These are phyloP conservation scores for Nannochloris sp. DNA, from an alignment of 139 green algal species.

Conservation along the genomic window DNA sequence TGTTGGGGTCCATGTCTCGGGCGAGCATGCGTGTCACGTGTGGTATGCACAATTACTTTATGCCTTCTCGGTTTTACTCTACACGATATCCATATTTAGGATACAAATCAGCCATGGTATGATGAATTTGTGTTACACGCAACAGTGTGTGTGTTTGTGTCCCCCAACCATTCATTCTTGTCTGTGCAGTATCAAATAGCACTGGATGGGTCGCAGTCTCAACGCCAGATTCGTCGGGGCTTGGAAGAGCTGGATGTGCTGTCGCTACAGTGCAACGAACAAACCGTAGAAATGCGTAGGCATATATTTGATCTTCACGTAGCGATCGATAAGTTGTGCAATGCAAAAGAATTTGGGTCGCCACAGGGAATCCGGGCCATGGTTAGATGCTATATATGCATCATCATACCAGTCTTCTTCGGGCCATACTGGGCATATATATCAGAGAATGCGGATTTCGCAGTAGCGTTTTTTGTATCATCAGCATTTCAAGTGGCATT, in stretches of 20 bases:
- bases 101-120: conserved; percentile 33
- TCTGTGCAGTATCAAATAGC: conserved; percentile 19
- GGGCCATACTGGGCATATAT: conserved; percentile 45
- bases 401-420: conserved; percentile 51
- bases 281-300: conserved; percentile 6
- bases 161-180: neutral
- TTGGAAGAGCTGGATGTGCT: conserved; percentile 7
- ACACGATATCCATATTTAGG: conserved; percentile 36
- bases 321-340: conserved; percentile 33
- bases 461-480: conserved; percentile 35
- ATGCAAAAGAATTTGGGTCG: conserved; percentile 49
- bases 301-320: conserved; percentile 16
- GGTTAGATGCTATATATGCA: conserved; percentile 32
- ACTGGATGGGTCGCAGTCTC: conserved; percentile 17
- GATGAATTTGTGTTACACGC: neutral
- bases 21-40: neutral
- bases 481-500: conserved; percentile 34
- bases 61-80: conserved; percentile 44
- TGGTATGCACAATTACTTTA: conserved; percentile 39
- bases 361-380: conserved; percentile 21
- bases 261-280: neutral
- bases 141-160: neutral
- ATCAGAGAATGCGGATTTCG: conserved; percentile 23
- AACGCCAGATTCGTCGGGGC: neutral
- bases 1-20: neutral